Conservation (phyloP, 106 monocot genomes). For the Triglochin maritima region DNA sequence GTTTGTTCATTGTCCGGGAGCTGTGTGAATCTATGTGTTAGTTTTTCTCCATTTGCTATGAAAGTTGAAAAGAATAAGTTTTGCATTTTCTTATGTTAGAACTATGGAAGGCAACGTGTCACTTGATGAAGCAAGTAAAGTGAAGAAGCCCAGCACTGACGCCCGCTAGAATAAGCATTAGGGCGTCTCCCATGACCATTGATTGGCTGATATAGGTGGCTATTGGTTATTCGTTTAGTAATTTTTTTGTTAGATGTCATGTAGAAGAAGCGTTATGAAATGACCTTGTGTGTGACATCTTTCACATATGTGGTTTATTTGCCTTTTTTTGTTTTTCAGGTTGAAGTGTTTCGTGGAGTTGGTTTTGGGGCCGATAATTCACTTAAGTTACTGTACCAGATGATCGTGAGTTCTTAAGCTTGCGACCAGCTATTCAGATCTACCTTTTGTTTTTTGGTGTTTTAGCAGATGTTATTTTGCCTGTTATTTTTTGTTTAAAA, state of each 20-base stretch:
- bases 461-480: not conserved
- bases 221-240: too few relatives aligned
- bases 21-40: not conserved
- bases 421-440: not conserved
- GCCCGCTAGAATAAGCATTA: not conserved
- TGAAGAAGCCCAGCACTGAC: constrained; percentile 8
- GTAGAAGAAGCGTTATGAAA: too few relatives aligned
- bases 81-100: constrained; percentile 5
- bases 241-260: too few relatives aligned
- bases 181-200: not conserved
- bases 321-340: not conserved
- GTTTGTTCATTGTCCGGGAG: not conserved
- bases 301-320: not conserved
- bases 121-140: constrained; percentile 8
- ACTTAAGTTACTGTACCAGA: not conserved
- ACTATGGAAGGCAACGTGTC: constrained; percentile 8
- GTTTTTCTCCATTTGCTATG: too few relatives aligned
- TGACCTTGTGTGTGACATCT: too few relatives aligned
- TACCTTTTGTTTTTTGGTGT: not conserved
- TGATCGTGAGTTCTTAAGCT: constrained; percentile 10
- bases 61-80: too few relatives aligned
- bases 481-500: not conserved
- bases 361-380: not conserved
- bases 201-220: too few relatives aligned
- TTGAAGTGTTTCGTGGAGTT: not conserved